Percentiles rank a stretch among this genome's conserved stretches.
Evolutionary conservation across 139 green algal species (phyloP).

Genomic region (Cymbomonas tetramitiformis): DNA sequence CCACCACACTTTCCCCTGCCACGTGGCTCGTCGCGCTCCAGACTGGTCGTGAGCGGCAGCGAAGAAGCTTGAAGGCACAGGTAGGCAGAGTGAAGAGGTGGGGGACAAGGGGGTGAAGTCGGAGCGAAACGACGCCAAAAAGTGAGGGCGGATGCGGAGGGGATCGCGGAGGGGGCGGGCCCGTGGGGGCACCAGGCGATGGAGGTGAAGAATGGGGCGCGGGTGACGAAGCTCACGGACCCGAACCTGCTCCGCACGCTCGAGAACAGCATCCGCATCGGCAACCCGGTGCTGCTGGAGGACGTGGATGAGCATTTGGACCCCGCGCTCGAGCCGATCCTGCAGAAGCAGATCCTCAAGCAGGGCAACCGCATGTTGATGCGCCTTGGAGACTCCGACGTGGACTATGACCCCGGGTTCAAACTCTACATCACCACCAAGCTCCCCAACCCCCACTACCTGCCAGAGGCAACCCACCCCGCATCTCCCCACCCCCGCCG

Average conservation of each 20-base stretch:
- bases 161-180: no score
- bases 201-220: slow-evolving; percentile 48
- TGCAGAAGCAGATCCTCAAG: slow-evolving; percentile 43
- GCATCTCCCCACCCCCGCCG: no score
- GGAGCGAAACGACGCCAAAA: slow-evolving; percentile 44
- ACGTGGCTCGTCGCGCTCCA: no score
- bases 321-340: slow-evolving; percentile 53
- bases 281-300: slow-evolving; percentile 47
- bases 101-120: no score
- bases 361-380: slow-evolving; percentile 44
- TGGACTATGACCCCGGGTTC: slow-evolving; percentile 14
- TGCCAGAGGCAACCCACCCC: no score
- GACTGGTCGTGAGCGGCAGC: no score
- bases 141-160: no score
- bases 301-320: slow-evolving; percentile 51
- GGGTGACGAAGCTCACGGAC: slow-evolving; percentile 49
- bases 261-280: slow-evolving; percentile 55
- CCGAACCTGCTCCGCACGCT: slow-evolving; percentile 50
- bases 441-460: slow-evolving; percentile 17
- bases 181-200: no score
- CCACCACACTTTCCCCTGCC: no score
- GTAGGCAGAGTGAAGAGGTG: no score
- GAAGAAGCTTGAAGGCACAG: no score
- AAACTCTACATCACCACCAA: slow-evolving; percentile 18
- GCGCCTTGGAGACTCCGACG: slow-evolving; percentile 40